phyloP scores from a whole-genome alignment of 129 eudicot genomes.

The Mikania micrantha region DNA sequence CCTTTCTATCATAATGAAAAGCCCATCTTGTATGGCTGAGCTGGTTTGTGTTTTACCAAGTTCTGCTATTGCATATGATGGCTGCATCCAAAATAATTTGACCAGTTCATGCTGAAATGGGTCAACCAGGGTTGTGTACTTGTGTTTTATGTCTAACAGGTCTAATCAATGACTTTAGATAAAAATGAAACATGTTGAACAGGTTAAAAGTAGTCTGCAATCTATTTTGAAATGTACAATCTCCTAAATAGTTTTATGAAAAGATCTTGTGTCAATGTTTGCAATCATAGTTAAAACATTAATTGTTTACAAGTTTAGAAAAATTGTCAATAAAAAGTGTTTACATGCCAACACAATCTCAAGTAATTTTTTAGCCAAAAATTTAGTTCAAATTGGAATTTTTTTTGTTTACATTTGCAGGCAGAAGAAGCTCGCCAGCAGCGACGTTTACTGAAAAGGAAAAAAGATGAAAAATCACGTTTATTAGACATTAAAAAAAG shows the following conservation, averaged over 20 bases:
- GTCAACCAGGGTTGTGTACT: neutral
- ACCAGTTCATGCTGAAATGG: neutral
- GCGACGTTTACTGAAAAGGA: slow-evolving; percentile 50
- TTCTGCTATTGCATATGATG: neutral
- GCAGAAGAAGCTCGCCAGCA: slow-evolving; percentile 63
- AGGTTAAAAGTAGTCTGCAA: neutral
- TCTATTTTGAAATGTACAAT: neutral
- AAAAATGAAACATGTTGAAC: neutral
- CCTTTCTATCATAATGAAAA: too few species aligned
- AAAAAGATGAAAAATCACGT: slow-evolving; percentile 54
- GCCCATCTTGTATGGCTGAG: too few species aligned
- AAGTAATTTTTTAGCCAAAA: neutral
- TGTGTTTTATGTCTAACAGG: neutral
- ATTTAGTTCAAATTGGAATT: neutral
- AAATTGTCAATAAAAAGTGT: neutral
- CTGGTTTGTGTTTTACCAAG: too few species aligned
- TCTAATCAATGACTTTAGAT: neutral
- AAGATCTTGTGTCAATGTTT: too few species aligned
- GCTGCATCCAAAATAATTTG: neutral
- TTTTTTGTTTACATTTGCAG: slow-evolving; percentile 30
- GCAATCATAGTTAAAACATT: neutral
- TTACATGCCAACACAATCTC: neutral
- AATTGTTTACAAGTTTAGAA: neutral
- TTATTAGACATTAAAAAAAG: slow-evolving; percentile 71
- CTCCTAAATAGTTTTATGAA: neutral